Evolutionary conservation across 371 early-diverging fungal genomes (phyloP), one percentile per base, ranked within the genome.

Genomic region (Apophysomyces trapeziformis): DNA sequence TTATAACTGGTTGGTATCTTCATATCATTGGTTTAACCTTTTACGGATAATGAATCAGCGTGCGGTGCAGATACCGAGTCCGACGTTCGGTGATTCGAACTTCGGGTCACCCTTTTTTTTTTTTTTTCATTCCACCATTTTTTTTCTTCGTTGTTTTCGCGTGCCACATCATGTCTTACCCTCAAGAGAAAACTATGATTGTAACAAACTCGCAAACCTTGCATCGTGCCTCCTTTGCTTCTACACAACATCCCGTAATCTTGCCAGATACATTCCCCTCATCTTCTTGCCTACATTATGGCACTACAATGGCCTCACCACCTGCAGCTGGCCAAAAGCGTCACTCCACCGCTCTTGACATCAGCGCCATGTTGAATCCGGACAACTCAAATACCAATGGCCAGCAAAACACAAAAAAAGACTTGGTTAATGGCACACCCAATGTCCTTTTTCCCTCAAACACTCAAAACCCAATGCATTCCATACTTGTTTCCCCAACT

Each of bases 351-450:
- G 61, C 61, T 35, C 46, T 61, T 36, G 36, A 61, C 46, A 61
- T 61, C 61, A 44, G 32, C 36, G 43, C 61, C 26, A 61, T 61
- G 61, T 36, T 61, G 14, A 61, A 61, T 45, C 61, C 61, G 43
- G 61, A 61, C 16, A 43, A 21, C 32, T 32, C 44, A 8, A 39
- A 9, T n/a, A 21, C 54, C 21, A 21, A 21, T 50, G 16, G 54
- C 21, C 54, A 50, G 16, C 54, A 38, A 39, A 44, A 44, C 39
- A 21, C 43, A 6, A 43, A 45, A 45, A 26, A 35, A 47, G 37
- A 61, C n/a, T n/a, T 50, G 54, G 54, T 50, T 26, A 26, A 50
- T 50, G 54, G 16, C 21, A 26, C 21, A 32, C 2, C 21, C 9
- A 50, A 50, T 18, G 54, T 21, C 21, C 21, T 35, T 18, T 50